Evolutionary conservation across 208 protist genomes (phyloP), one percentile per base, ranked within the genome.

Genomic region (Strigomonas galati): DNA sequence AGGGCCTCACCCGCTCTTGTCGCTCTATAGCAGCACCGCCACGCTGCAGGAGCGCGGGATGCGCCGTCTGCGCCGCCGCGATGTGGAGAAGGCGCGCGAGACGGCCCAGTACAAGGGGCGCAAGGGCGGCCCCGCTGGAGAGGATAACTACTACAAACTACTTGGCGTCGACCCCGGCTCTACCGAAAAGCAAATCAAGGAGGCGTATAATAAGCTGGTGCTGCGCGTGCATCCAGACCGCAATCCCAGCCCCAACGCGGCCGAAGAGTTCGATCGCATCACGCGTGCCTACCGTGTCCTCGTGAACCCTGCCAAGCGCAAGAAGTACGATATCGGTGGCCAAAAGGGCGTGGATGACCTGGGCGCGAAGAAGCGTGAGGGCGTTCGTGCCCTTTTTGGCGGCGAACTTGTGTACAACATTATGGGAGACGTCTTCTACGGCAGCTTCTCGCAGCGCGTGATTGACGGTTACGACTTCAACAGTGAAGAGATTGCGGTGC

Each of bases 201-300:
- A 72, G 56, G 94, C 94, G 24, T 97, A 93, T 74, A 95, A 91
- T 62, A 73, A 79, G 51, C 68, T 92, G 7, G 92, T 82, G 15
- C 65, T 97, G n/a, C 79, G 96, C 61, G 21, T 94, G 17, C 94
- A 97, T 63, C 94, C 94, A 2, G 94, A 97, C 61, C 85, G 82
- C 52, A 91, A 95, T 71, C 81, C 87, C 1, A 83, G 68, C 58
- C 85, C 82, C n/a, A 67, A 86, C 12, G 92, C 93, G 3, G 84
- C 82, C n/a, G 68, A 82, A 51, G 78, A 96, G 58, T 98, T 98
- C 64, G 85, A 97, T 32, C 52, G 72, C 17, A 85, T 99, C 17
- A 95, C 87, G 28, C 85, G 95, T 67, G 98, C 98, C 7, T 99
- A 99, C 81, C 95, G 99, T 30, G 88, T 99, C 1, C 79, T 99